Evolutionary conservation across 495 filamentous ascomycete species (phyloP).

Genomic region (Chaetomium tenue): DNA sequence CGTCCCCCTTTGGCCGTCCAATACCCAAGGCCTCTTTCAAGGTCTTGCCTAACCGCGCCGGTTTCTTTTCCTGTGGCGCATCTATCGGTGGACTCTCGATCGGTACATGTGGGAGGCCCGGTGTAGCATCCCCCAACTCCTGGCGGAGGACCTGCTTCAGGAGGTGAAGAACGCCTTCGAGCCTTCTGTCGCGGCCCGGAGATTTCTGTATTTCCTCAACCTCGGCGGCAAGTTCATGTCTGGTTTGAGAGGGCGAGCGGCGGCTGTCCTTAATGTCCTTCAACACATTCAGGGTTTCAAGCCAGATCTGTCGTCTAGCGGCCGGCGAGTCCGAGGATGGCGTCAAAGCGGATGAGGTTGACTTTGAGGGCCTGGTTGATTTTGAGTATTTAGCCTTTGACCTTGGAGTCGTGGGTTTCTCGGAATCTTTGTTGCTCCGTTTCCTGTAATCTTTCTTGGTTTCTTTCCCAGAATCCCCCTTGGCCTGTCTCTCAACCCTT

Average conservation of each 20-base stretch:
- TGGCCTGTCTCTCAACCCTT: no score
- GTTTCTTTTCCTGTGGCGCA: neutral
- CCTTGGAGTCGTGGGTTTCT: neutral
- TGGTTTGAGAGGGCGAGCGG: neutral
- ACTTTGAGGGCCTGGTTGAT: neutral
- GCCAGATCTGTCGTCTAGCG: slow-evolving; percentile 15
- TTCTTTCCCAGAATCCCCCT: no score
- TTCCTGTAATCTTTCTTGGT: no score
- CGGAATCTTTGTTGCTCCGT: neutral
- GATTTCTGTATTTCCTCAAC: neutral
- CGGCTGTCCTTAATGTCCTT: slow-evolving; percentile 14
- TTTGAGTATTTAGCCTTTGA: neutral
- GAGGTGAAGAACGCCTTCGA: slow-evolving; percentile 3
- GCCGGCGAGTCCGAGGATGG: neutral
- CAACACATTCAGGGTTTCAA: slow-evolving; percentile 18
- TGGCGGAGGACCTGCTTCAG: slow-evolving; percentile 8
- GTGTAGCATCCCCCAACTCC: neutral
- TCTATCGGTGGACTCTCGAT: neutral
- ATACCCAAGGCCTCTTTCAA: neutral
- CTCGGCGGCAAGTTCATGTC: neutral
- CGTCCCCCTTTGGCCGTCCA: neutral
- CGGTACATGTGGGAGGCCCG: neutral
- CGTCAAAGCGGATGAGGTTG: neutral
- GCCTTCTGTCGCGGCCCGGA: neutral
- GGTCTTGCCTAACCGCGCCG: neutral